Evolutionary conservation across 2,329 filamentous ascomycete genomes (phyloP), one percentile per base, ranked within the genome.

Genomic region (Phialophora tarda): DNA sequence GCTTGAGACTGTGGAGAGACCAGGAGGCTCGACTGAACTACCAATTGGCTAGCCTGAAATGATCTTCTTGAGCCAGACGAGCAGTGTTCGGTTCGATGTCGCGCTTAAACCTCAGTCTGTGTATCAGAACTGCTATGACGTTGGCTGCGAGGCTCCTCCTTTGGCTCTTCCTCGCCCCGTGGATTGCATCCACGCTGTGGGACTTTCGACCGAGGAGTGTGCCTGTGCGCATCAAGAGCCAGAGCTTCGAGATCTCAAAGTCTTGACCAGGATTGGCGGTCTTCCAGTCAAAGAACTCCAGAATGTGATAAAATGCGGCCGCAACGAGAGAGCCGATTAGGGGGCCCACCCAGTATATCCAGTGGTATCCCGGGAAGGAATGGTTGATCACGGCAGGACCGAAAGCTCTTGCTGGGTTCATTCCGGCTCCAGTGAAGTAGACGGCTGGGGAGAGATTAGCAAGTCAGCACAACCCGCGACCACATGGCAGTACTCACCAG

Each of bases 241-340:
- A 67, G 62, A 6, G 53, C 44, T 32, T 69, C 67, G 14, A 69
- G 62, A 17, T 69, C 64, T 69, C 67, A 21, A 41, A 69, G 75
- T 92, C 89, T 73, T 91, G 80, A 1, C 79, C 79, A 0, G 80
- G 80, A 41, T 81, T 82, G 54, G 78, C 79, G 0, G 75, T 78
- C 63, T 80, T 72, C 68, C 80, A 81, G 51, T 75, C 74, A 61
- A 80, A 75, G 12, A 78, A 74, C 71, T 80, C 79, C 59, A 85
- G 77, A 58, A 84, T 75, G 51, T 71, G 72, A 65, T 81, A 85
- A 69, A 84, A 83, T 6, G 74, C 78, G 4, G 80, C 79, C 0
- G 83, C 82, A 3, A 84, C 73, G 3, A 83, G 73, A 0, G 81
- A 76, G 0, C 81, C 81, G 0, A 82, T 74, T 6, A 78, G 62